Conservation (phyloP, 2,329 filamentous ascomycete species). For the Iodosphaeria phyllophila region DNA sequence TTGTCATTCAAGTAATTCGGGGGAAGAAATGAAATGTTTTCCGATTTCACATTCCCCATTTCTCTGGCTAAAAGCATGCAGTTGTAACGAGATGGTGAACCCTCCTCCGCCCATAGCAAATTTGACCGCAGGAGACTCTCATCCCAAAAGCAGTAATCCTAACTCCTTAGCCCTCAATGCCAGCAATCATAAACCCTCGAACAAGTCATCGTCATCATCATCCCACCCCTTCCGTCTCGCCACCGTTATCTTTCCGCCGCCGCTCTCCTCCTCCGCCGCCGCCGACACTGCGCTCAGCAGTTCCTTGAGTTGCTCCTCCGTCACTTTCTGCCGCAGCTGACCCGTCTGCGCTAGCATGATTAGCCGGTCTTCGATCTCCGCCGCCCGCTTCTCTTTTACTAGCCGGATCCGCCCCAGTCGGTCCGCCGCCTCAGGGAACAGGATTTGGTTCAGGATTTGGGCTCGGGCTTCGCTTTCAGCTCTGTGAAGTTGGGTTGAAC, state of each 20-base stretch:
- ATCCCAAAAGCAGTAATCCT: too few species aligned
- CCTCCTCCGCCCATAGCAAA: too few species aligned
- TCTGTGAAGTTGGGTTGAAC: background rate
- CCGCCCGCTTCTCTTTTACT: constrained; percentile 81
- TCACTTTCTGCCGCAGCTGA: constrained; percentile 74
- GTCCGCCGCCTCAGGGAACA: constrained; percentile 84
- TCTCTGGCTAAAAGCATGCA: too few species aligned
- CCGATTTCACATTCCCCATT: too few species aligned
- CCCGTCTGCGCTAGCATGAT: constrained; percentile 81
- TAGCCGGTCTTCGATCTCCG: constrained; percentile 78
- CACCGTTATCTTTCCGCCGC: constrained; percentile 87
- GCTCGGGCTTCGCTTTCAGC: constrained; percentile 46
- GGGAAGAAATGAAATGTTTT: too few species aligned
- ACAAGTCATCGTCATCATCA: constrained; percentile 61
- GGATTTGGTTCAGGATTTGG: constrained; percentile 75
- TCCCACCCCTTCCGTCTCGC: constrained; percentile 66
- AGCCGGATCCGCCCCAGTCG: constrained; percentile 85
- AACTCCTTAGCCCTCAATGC: constrained; percentile 1
- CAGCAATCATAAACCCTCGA: constrained; percentile 30
- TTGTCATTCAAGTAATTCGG: too few species aligned
- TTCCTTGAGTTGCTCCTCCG: constrained; percentile 85
- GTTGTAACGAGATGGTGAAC: too few species aligned
- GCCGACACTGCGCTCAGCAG: constrained; percentile 72
- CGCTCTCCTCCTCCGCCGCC: constrained; percentile 47
- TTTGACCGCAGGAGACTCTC: too few species aligned